Conservation (phyloP, 768 basidiomycete genomes). For the Roridomyces roridus region DNA sequence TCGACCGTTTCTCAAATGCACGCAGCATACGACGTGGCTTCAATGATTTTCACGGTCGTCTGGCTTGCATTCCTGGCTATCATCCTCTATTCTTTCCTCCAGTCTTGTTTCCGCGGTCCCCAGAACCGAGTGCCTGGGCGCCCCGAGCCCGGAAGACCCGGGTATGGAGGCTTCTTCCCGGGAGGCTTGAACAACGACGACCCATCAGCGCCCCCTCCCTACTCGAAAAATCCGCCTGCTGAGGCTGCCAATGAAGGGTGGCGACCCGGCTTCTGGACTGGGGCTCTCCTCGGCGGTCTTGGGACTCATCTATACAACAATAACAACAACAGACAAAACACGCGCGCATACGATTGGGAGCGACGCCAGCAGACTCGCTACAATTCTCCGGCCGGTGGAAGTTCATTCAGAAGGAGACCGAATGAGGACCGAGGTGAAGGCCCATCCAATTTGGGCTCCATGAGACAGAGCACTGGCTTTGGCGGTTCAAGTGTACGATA, state of each 20-base stretch:
- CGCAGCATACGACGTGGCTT: conserved; percentile 53
- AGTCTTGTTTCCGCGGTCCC: conserved; percentile 53
- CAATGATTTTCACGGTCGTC: conserved; percentile 58
- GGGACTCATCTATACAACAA: conserved; percentile 63
- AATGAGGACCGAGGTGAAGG: conserved; percentile 70
- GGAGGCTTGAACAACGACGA: conserved; percentile 48
- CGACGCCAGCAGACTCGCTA: conserved; percentile 36
- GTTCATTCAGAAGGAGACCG: conserved; percentile 35
- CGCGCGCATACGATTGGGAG: conserved; percentile 65
- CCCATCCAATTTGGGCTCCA: conserved; percentile 68
- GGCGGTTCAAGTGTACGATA: conserved; percentile 80
- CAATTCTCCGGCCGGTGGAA: conserved; percentile 29
- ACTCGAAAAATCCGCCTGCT: conserved; percentile 49
- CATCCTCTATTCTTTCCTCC: conserved; percentile 64
- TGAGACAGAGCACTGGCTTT: conserved; percentile 80
- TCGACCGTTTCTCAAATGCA: not conserved
- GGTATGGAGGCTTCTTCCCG: conserved; percentile 57
- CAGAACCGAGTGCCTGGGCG: conserved; percentile 34
- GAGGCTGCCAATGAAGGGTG: conserved; percentile 29
- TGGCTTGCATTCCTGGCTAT: conserved; percentile 61
- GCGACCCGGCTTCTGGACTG: conserved; percentile 84
- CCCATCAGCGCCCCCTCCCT: conserved; percentile 62
- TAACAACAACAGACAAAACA: conserved; percentile 28
- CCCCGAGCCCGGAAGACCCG: conserved; percentile 41
- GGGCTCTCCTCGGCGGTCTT: conserved; percentile 75